A percentile compares a stretch with the other conserved stretches of the same genome.
Evolutionary conservation across 2,329 filamentous ascomycete species (phyloP).

Genomic region (Magnaporthales sp.): DNA sequence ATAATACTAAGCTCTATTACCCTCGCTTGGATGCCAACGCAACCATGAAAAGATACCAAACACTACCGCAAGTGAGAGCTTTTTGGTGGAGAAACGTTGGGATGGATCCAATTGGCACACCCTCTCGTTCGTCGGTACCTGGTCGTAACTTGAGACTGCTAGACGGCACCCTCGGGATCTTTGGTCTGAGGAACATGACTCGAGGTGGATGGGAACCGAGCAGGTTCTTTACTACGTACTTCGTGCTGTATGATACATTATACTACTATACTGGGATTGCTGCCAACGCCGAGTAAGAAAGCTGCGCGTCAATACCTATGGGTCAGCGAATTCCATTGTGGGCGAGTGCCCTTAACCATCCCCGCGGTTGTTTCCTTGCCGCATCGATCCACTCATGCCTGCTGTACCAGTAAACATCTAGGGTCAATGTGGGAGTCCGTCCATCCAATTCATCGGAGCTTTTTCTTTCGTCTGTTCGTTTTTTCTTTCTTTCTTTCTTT

Average conservation of each 20-base stretch:
- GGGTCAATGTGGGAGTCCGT: background rate
- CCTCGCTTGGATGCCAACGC: background rate
- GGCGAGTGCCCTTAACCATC: background rate
- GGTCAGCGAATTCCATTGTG: too few species aligned
- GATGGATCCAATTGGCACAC: background rate
- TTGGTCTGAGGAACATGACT: background rate
- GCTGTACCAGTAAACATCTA: background rate
- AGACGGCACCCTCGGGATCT: background rate
- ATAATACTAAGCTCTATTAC: background rate
- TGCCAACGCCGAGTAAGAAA: background rate
- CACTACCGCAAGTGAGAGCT: too few species aligned
- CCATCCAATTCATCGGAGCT: background rate
- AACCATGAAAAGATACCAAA: too few species aligned
- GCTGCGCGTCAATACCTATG: background rate
- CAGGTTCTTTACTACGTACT: background rate
- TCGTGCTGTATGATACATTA: background rate
- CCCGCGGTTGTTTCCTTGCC: background rate
- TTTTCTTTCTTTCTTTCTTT: slow-evolving; percentile 4
- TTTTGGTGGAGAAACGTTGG: background rate
- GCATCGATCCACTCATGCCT: background rate
- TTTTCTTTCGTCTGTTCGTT: background rate
- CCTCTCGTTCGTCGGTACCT: background rate
- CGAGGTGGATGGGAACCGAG: background rate
- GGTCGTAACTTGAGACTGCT: background rate
- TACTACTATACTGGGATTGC: background rate